Evolutionary conservation across 108 stramenopile genomes (phyloP), one percentile per base, ranked within the genome.

Genomic region (Nannochloropsis granulata): DNA sequence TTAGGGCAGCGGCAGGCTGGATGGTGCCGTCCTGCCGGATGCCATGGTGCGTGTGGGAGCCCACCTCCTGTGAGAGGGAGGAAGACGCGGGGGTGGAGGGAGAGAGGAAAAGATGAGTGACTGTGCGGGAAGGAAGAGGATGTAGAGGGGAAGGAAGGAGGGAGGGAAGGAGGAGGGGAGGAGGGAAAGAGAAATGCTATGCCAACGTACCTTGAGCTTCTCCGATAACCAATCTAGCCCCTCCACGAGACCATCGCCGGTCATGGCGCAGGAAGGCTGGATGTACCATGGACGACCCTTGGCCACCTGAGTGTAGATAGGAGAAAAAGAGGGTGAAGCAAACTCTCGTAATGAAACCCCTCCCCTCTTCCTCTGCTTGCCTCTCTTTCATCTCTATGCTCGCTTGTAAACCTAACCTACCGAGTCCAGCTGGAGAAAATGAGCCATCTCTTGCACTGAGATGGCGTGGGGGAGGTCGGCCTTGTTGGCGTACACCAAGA

Each of bases 401-500:
- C 2, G 21, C 56, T 71, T n/a, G 21, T n/a, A 11, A 71, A 71
- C 8, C 16, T 16, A 5, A 16, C 79, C 24, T 3, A 25, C 25
- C n/a, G 21, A 24, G 79, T 25, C 25, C 3, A 25, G 24, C 24
- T 80, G 24, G 23, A 80, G 14, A 8, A 80, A 8, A n/a, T 14
- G 24, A 13, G 79, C 79, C 25, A 25, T 25, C 0, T 25, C 24
- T 25, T 24, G 24, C 79, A 80, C 25, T 21, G 24, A 25, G 24
- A 71, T 71, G 21, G 56, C 56, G 21, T 71, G 56, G 21, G 56
- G 56, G 16, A 71, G n/a, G n/a, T 71, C 56, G 16, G 56, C 79
- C 82, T 83, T 83, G 71, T 83, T 83, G 11, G 82, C 82, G 82
- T 83, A 83, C n/a, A 83, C 7, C 7, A 83, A 23, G 10, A 83